phyloP scores from a whole-genome alignment of 2,329 filamentous ascomycete genomes.

The Pestalotiopsis fici region DNA sequence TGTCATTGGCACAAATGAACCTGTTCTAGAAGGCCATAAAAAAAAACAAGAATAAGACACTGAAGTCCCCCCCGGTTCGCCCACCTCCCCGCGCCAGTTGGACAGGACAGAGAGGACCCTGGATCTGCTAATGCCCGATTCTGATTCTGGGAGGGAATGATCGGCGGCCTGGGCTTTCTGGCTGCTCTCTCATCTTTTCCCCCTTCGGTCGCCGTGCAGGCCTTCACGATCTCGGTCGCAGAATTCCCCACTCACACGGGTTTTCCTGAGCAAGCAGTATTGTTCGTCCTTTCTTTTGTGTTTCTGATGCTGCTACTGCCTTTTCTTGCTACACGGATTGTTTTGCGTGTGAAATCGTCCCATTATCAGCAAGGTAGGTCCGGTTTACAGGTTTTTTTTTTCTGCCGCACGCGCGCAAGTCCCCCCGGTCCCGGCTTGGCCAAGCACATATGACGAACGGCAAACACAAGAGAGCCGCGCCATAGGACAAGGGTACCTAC shows the following conservation, averaged over 20 bases:
- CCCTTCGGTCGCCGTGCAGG: neutral
- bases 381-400: neutral
- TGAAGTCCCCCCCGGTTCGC: no score
- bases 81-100: neutral
- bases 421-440: no score
- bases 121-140: neutral
- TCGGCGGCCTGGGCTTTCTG: neutral
- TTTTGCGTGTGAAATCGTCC: neutral
- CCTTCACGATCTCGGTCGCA: neutral
- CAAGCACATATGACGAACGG: no score
- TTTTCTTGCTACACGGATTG: neutral
- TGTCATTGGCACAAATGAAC: no score
- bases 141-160: neutral
- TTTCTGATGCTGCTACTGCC: neutral
- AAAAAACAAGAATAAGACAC: no score
- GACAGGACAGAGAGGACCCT: neutral
- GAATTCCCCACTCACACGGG: neutral
- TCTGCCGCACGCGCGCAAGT: no score
- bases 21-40: no score
- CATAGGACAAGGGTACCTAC: no score
- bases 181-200: neutral
- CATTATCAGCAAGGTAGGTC: neutral
- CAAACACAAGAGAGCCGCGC: no score
- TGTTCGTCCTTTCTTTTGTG: neutral
- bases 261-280: neutral